Base-by-base conservation (phyloP, 148 eudicot genomes). In the Chenopodium album region DNA sequence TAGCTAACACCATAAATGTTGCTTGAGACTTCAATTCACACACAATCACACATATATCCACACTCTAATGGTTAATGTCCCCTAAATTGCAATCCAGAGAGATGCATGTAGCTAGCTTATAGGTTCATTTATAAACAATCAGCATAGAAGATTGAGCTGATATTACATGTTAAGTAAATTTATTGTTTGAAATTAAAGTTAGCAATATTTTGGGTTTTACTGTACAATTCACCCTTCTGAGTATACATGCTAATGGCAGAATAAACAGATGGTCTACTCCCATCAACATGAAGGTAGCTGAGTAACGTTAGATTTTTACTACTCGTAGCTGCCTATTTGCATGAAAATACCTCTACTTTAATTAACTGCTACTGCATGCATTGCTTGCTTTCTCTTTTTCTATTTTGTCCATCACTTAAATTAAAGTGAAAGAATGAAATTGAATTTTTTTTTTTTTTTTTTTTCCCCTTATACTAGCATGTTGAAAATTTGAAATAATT, bases 71-170 rank as follows among this genome's bases (percentile, higher is more conserved):
- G 54, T 50, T 50, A 50, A 0, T 50, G 54, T 10, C 54, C 54
- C 54, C 54, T 50, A 50, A 13, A 2, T 17, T 67, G 71, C 41
- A 67, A 67, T 12, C 12, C 41, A 67, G 71, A 13, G 6, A 19
- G 22, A 70, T 70, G 34, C 1, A 32, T 32, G 7, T 5, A 5
- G 44, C 44, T 41, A 41, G 1, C 44, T 41, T 41, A 71, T n/a
- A 10, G 54, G 14, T 68, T 69, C 82, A 80, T 80, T 80, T 16
- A 73, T 14, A 10, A 19, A 73, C 71, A 34, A 80, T 81, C 83
- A 81, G 75, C 78, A 64, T 81, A 65, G 83, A 74, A 75, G 19
- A 81, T 11, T 64, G 83, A 29, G 73, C 44, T 81, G 83, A 81
- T 74, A 48, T 81, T 31, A 73, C 31, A 29, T 47, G 78, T 81